These are phyloP conservation scores for Syncephalastrum monosporum DNA, from an alignment of 371 early-diverging fungal genomes.

Conservation along the genomic window DNA sequence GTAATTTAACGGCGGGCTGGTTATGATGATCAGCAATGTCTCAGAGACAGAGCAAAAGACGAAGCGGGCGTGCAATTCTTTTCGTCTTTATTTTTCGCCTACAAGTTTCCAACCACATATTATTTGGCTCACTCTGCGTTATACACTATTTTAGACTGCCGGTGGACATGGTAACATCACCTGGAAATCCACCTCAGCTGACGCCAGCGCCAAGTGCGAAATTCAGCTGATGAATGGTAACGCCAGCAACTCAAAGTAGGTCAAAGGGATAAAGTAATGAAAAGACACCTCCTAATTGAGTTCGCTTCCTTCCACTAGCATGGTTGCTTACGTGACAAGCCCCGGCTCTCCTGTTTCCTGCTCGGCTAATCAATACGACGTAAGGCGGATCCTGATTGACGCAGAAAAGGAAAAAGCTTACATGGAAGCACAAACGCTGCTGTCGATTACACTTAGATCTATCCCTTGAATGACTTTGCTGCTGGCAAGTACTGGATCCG, in stretches of 20 bases:
- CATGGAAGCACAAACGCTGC: not conserved
- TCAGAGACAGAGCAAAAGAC: not conserved
- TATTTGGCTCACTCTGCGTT: not conserved
- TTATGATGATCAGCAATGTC: not conserved
- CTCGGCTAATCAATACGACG: conserved; percentile 17
- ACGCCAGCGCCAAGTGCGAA: conserved; percentile 33
- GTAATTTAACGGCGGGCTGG: not conserved
- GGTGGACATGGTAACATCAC: conserved; percentile 46
- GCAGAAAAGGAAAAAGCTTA: not conserved
- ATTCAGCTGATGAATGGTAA: conserved; percentile 47
- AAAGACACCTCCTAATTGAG: not conserved
- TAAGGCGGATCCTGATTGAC: not conserved
- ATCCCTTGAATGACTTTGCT: conserved; percentile 48
- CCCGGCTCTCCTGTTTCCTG: conserved; percentile 22
- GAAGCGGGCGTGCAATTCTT: not conserved
- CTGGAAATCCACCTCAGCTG: conserved; percentile 34
- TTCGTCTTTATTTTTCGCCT: no score
- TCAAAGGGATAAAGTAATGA: not conserved
- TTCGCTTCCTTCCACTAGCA: conserved; percentile 6
- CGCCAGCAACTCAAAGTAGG: conserved; percentile 40
- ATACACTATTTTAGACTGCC: conserved; percentile 21
- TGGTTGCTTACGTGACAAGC: conserved; percentile 26
- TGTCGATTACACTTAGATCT: conserved; percentile 25
- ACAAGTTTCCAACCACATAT: no score
- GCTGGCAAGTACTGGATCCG: conserved; percentile 47